Base-by-base conservation (phyloP, 805 yeast genomes). In the Metschnikowia peoriensis region DNA sequence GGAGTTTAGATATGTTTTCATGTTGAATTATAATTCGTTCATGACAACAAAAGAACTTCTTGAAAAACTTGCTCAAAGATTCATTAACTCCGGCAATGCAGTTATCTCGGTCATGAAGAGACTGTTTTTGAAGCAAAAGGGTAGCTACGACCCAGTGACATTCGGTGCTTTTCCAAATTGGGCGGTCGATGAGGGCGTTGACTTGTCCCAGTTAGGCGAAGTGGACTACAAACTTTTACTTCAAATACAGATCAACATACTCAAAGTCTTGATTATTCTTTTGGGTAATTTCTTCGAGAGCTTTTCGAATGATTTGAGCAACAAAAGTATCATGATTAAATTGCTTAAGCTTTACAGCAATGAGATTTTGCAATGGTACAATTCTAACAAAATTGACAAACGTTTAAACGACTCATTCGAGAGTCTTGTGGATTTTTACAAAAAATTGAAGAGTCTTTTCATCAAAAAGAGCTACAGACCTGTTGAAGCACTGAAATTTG, bases 241-340 rank as follows among this genome's bases (percentile, higher is more conserved):
- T 10, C 89, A 85, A 62, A 88, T 92, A 41, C 94, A 91, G 64
- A 76, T 87, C 38, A 96, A 96, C 40, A 82, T 91, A 34, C 72
- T 91, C 53, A 96, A 89, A 64, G 89, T 90, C 0, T 71, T 90
- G 51, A 78, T 83, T 42, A 79, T 86, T 32, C 78, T 96, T 66
- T 82, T 89, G 17, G 78, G 82, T 44, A 85, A 86, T 58, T 89
- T 87, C 64, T 91, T 86, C 65, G 69, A 80, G 29, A 94, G 89
- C 64, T 89, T 92, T 62, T 78, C 85, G 4, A 87, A 84, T 64
- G 89, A 87, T 59, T 63, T 86, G 55, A 67, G 71, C 11, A 83
- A 85, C 61, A 83, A 86, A 59, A 71, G 75, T 5, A 72, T 79
- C 1, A 78, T 89, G 61, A 80, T 87, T 48, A 85, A 84, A 53